Base-by-base conservation (phyloP, 257 asterid species). In the Capsicum rhomboideum region DNA sequence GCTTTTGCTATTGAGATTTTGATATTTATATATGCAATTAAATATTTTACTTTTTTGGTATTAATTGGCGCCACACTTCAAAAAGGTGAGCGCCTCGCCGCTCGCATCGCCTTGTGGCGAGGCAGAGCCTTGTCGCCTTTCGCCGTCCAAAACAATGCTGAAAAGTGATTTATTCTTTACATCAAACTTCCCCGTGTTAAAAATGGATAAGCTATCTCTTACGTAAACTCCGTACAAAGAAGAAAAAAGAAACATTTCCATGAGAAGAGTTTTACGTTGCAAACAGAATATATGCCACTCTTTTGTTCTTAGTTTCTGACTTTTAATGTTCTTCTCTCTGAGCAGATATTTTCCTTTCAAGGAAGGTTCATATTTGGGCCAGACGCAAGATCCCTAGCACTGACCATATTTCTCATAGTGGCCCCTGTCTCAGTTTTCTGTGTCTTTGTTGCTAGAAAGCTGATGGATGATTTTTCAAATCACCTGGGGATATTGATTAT, bases 321-420 rank as follows among this genome's bases (percentile, higher is more conserved):
- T 68, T 69, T 84, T 53, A 53, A 31, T 54, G 84, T 71, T 37
- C 18, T 79, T 87, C 80, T 87, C 69, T 63, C 64, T 79, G 74
- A 87, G 90, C 98, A 96, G 98, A 94, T 87, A 86, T 96, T 93
- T 88, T 89, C 91, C 71, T 95, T 94, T 82, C 94, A 89, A 84
- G 98, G 98, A 86, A 94, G 99, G 88, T 93, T 96, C 89, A 83
- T 96, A 71, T 96, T 96, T 87, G 99, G 99, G 80, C 98, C 98
- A 18, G 99, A 96, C 84, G 98, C 92, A 78, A 92, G 98, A 89
- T 94, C 99, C 16, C 85, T 94, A 88, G 95, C 91, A 14, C 92
- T 96, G 84, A 94, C 98, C 63, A 88, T 94, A 86, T 88, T 94
- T 85, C 94, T 96, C 83, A 94, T 96, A 64, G 97, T 93, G 58